Percentiles rank a stretch among this genome's conserved stretches.
These are phyloP conservation scores for Trametes cubensis DNA, from an alignment of 768 basidiomycete genomes.

Conservation along the genomic window DNA sequence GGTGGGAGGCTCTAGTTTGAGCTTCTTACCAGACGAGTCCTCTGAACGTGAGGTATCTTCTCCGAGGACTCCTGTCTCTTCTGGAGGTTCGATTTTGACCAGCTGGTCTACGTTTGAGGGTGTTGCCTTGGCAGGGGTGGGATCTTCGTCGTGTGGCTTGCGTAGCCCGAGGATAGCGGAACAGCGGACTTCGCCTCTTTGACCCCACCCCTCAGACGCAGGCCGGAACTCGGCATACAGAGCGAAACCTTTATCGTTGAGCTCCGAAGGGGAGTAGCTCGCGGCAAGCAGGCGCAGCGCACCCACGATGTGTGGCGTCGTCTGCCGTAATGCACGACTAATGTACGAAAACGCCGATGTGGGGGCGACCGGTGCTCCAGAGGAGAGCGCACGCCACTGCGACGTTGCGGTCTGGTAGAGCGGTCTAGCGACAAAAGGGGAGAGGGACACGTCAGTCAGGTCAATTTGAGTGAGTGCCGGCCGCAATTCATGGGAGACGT, in stretches of 20 bases:
- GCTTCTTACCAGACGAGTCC: slow-evolving; percentile 45
- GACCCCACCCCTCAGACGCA: slow-evolving; percentile 80
- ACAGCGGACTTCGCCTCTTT: slow-evolving; percentile 73
- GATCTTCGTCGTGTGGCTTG: slow-evolving; percentile 19
- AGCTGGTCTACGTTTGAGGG: slow-evolving; percentile 13
- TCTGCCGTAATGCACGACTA: slow-evolving; percentile 76
- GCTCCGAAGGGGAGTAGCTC: slow-evolving; percentile 56
- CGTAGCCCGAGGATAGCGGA: slow-evolving; percentile 65
- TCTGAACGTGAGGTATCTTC: slow-evolving; percentile 25
- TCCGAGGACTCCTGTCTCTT: slow-evolving; percentile 20
- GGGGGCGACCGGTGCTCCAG: slow-evolving; percentile 70
- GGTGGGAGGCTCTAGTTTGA: slow-evolving; percentile 12
- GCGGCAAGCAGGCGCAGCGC: slow-evolving; percentile 69
- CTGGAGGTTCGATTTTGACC: slow-evolving; percentile 24
- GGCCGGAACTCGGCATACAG: slow-evolving; percentile 91
- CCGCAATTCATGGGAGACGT: slow-evolving; percentile 4
- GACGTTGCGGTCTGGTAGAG: slow-evolving; percentile 67
- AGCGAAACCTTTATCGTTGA: slow-evolving; percentile 69
- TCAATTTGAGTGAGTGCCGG: neutral
- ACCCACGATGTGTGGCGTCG: slow-evolving; percentile 75
- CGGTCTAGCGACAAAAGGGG: slow-evolving; percentile 51
- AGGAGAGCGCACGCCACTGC: slow-evolving; percentile 84
- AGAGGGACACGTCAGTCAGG: slow-evolving; percentile 1
- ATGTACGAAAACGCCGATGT: slow-evolving; percentile 83
- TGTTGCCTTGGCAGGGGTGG: neutral